Base-by-base conservation (phyloP, 73 alveolate genomes). In the Symbiodinium natans region DNA sequence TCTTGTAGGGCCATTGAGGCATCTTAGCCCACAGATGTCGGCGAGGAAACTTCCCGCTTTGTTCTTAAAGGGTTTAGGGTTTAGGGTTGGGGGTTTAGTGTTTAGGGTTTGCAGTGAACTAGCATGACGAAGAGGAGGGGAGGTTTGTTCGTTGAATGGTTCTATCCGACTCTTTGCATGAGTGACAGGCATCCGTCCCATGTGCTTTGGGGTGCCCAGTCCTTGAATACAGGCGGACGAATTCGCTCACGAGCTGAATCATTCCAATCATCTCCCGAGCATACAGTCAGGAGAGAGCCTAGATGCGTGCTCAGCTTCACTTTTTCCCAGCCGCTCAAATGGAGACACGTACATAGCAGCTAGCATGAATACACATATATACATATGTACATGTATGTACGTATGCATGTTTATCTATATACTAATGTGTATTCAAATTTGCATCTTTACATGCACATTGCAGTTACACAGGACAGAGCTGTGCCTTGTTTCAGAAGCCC, bases 221-320 rank as follows among this genome's bases (percentile, higher is more conserved):
- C 80, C 80, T 5, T 29, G 33, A 23, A 63, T 63, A 63, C 80
- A 63, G 80, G 36, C 27, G 80, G 80, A 63, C 80, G 80, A 63
- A 63, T 63, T 63, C 80, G 80, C 9, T 63, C 80, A 63, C 19
- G 36, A 63, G 80, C 80, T 23, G 80, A 63, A 27, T n/a, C 80
- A n/a, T 23, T 63, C 80, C 19, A 36, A 63, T 9, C 36, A 36
- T 36, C 27, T 63, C 27, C 80, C 80, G 80, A 63, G 80, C 80
- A 63, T 63, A 63, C 80, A 63, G 80, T 63, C 80, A 63, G 80
- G 80, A 63, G 80, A 63, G 80, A 63, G 80, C 36, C 36, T 63
- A 63, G 80, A 63, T 63, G 80, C 80, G 80, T 63, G 80, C 80
- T 63, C 80, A 63, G 80, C 80, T 63, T 63, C 80, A 19, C 36